Conservation (phyloP, 805 yeast species). For the Candida schatavii region DNA sequence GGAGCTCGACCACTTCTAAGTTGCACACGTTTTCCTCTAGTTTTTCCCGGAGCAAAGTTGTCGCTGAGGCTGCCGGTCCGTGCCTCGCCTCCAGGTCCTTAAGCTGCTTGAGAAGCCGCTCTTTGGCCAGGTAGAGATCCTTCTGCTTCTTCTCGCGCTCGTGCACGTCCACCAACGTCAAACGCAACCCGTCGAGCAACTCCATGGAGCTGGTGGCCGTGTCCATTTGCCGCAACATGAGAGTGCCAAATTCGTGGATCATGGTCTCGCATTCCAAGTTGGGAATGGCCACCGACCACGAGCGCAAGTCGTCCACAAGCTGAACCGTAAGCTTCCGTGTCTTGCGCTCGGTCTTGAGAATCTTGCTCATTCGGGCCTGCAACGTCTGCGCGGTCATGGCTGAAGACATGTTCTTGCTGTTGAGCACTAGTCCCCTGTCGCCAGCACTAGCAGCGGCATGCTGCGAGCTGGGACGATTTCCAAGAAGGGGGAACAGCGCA, state of each 20-base stretch:
- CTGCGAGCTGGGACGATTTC: neutral
- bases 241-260: slow-evolving; percentile 38
- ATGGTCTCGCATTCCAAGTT: slow-evolving; percentile 37
- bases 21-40: slow-evolving; percentile 51
- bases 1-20: slow-evolving; percentile 52
- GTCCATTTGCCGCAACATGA: slow-evolving; percentile 37
- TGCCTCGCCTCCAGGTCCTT: slow-evolving; percentile 43
- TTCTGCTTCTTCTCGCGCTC: slow-evolving; percentile 49
- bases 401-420: neutral
- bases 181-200: slow-evolving; percentile 41
- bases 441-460: neutral
- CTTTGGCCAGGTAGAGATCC: slow-evolving; percentile 34
- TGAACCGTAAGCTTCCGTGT: slow-evolving; percentile 32
- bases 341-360: slow-evolving; percentile 40
- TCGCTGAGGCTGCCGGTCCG: slow-evolving; percentile 44
- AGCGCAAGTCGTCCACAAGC: slow-evolving; percentile 36
- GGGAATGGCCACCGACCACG: slow-evolving; percentile 42
- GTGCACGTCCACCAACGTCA: slow-evolving; percentile 44
- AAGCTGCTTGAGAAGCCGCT: slow-evolving; percentile 34
- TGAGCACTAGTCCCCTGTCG: slow-evolving; percentile 3
- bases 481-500: too few species aligned
- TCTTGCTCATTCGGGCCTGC: slow-evolving; percentile 29
- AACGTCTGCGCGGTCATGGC: slow-evolving; percentile 25
- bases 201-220: slow-evolving; percentile 35
- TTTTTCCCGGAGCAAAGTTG: slow-evolving; percentile 45